These are phyloP conservation scores for Solanum gandarillasii DNA, from an alignment of 257 asterid species.

Conservation along the genomic window DNA sequence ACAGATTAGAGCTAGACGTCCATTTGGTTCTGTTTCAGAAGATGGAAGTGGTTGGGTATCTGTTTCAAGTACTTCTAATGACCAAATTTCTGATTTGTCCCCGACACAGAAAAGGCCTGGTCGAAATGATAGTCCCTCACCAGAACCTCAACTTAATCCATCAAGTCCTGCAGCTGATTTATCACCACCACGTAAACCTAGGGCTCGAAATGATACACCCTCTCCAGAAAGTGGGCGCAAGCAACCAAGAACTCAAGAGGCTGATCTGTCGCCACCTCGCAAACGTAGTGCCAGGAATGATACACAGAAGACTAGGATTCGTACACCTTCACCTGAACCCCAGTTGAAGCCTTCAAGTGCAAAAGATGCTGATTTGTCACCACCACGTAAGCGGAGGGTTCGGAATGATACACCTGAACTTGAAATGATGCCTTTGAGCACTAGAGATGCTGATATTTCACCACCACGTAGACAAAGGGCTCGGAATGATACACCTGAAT, in stretches of 20 bases:
- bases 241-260: not conserved
- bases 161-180: not conserved
- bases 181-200: not conserved
- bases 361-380: conserved; percentile 4
- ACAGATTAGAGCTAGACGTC: conserved; percentile 40
- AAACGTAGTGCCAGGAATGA: conserved; percentile 16
- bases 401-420: conserved; percentile 47
- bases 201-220: not conserved
- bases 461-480: conserved; percentile 19
- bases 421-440: not conserved
- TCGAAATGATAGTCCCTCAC: conserved; percentile 14
- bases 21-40: conserved; percentile 66
- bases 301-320: not conserved
- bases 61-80: conserved; percentile 21
- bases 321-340: not conserved
- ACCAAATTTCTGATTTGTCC: conserved; percentile 9
- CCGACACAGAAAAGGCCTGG: conserved; percentile 7
- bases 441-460: not conserved
- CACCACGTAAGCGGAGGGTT: conserved; percentile 12
- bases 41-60: conserved; percentile 98
- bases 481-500: conserved; percentile 45
- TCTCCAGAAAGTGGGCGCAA: not conserved
- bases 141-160: conserved; percentile 5
- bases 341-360: not conserved
- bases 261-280: conserved; percentile 50